phyloP scores from a whole-genome alignment of 2,329 filamentous ascomycete species.

The Aspergillus brunneoviolaceus region DNA sequence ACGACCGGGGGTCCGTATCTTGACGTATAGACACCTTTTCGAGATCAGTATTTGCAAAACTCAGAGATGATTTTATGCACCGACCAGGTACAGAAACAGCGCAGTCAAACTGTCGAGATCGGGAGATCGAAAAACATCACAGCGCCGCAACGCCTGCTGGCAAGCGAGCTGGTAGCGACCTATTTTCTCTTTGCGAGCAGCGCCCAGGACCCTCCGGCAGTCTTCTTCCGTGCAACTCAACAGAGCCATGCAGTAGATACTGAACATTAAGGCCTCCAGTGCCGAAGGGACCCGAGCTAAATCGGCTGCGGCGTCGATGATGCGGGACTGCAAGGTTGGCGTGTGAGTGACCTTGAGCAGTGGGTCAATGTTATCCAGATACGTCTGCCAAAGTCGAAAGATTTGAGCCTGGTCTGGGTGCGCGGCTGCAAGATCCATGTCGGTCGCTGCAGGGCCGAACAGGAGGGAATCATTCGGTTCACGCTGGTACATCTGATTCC shows the following conservation, averaged over 20 bases:
- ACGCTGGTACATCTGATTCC: slow-evolving; percentile 44
- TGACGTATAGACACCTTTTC: slow-evolving; percentile 56
- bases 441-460: slow-evolving; percentile 46
- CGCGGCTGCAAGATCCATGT: slow-evolving; percentile 49
- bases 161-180: slow-evolving; percentile 46
- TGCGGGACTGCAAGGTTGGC: slow-evolving; percentile 62
- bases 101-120: slow-evolving; percentile 52
- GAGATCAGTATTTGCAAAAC: slow-evolving; percentile 25
- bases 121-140: slow-evolving; percentile 41
- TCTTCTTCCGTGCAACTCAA: slow-evolving; percentile 58
- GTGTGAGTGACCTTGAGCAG: slow-evolving; percentile 68
- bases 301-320: slow-evolving; percentile 62
- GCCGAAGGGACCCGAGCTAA: slow-evolving; percentile 55
- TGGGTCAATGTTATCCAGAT: slow-evolving; percentile 68
- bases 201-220: slow-evolving; percentile 45
- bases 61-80: slow-evolving; percentile 16
- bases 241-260: slow-evolving; percentile 62
- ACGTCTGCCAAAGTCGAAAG: slow-evolving; percentile 61
- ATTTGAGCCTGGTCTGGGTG: slow-evolving; percentile 66
- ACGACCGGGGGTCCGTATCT: slow-evolving; percentile 59
- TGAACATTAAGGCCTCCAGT: slow-evolving; percentile 68
- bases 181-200: slow-evolving; percentile 41
- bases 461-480: slow-evolving; percentile 55
- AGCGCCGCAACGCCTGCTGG: slow-evolving; percentile 49
- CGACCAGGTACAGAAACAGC: slow-evolving; percentile 55